Percentiles rank a stretch among this genome's conserved stretches.
These are phyloP conservation scores for Pezicula rhizophila DNA, from an alignment of 2,329 filamentous ascomycete species.

Conservation along the genomic window DNA sequence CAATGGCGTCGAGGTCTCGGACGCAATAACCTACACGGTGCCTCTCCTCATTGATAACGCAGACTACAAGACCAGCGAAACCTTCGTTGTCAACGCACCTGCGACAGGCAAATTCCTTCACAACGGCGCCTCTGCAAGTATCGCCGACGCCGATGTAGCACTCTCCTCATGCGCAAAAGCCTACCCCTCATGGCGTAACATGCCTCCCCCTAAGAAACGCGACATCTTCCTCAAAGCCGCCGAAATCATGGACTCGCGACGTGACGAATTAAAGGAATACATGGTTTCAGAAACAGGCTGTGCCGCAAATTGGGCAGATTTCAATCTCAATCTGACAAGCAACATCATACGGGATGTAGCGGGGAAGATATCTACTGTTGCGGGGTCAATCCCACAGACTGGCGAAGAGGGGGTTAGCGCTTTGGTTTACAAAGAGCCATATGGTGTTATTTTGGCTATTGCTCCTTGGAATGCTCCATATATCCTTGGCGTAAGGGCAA, in stretches of 20 bases:
- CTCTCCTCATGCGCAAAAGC: conserved; percentile 54
- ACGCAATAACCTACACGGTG: conserved; percentile 17
- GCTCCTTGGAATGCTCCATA: conserved; percentile 69
- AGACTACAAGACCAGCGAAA: conserved; percentile 38
- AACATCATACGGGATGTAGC: conserved; percentile 38
- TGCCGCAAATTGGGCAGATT: conserved; percentile 27
- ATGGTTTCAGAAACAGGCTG: conserved; percentile 48
- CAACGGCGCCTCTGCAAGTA: conserved; percentile 50
- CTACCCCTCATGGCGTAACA: conserved; percentile 62
- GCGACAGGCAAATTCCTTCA: conserved; percentile 45
- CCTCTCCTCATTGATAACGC: conserved; percentile 39
- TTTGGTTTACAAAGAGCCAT: conserved; percentile 68
- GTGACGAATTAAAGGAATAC: conserved; percentile 50
- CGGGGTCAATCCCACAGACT: conserved; percentile 30
- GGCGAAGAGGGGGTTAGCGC: conserved; percentile 46
- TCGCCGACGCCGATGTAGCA: conserved; percentile 48
- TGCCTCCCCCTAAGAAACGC: conserved; percentile 54
- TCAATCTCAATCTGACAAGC: conserved; percentile 33
- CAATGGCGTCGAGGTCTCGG: too few species aligned
- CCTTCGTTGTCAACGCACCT: conserved; percentile 53
- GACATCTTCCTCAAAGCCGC: conserved; percentile 66
- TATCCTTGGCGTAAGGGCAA: conserved; percentile 46
- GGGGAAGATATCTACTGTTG: conserved; percentile 31
- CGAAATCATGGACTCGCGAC: conserved; percentile 49
- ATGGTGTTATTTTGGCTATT: conserved; percentile 72